Base-by-base conservation (phyloP, 2,329 filamentous ascomycete species). In the Fusarium bulbicola region DNA sequence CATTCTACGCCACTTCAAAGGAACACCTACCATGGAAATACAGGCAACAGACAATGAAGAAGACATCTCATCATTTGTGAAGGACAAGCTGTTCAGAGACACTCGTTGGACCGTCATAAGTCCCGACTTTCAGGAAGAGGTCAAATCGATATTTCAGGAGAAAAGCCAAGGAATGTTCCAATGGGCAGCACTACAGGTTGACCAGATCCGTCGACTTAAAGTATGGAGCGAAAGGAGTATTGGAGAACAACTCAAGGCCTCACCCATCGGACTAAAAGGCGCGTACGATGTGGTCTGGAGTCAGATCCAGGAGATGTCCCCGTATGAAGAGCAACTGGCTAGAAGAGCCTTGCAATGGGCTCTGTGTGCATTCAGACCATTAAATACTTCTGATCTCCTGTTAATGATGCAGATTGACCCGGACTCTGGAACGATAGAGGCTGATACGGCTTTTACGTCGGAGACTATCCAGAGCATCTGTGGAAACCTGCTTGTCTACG, bases 361-460 rank as follows among this genome's bases (percentile, higher is more conserved):
- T 5, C 2, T 50, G 0, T 50, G 47, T 20, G 21, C 47, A 14
- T 50, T 10, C 7, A 5, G 0, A 2, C 46, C 28, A 0, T 13
- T 49, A 1, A 2, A 2, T 0, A 32, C 28, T 0, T 0, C 5
- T 0, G 21, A 49, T 0, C 7, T 49, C 0, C 7, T 0, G 0
- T 0, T 49, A 0, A n/a, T 32, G 11, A 50, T 50, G 20, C 26
- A 30, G 0, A 47, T 47, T 0, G 6, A 30, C 9, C 8, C 1
- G 0, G 4, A 15, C 4, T 28, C 43, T 5, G 24, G 43, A 0
- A 21, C 0, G 0, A 10, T 5, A 10, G 24, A 46, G 4, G 12
- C 24, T 14, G 5, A 28, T 28, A 21, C 8, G 0, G 8, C 1
- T 4, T 46, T 46, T 0, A 11, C 8, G 3, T 0, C 26, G 3